Conservation (phyloP, 2,329 filamentous ascomycete species). For the Hyphodiscus sp. region DNA sequence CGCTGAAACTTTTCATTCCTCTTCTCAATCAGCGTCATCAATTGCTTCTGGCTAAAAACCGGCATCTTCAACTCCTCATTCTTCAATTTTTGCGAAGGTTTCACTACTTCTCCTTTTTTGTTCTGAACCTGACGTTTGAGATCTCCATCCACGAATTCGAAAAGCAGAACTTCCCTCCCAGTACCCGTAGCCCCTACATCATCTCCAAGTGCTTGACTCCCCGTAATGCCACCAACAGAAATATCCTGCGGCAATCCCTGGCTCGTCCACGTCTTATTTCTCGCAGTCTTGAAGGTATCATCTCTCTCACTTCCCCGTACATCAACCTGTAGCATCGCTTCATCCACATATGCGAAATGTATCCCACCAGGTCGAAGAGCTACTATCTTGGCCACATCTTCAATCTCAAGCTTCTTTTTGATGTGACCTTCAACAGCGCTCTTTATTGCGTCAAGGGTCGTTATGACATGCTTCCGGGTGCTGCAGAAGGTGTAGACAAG, state of each 20-base stretch:
- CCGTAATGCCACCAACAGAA: conserved; percentile 51
- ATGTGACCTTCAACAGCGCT: conserved; percentile 79
- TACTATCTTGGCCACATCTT: conserved; percentile 78
- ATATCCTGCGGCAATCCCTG: conserved; percentile 46
- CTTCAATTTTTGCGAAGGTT: conserved; percentile 59
- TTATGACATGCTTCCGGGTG: conserved; percentile 84
- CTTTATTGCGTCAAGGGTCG: conserved; percentile 84
- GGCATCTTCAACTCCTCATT: conserved; percentile 86
- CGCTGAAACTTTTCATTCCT: conserved; percentile 76
- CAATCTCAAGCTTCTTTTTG: conserved; percentile 59
- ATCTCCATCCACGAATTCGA: conserved; percentile 90
- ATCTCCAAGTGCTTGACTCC: conserved; percentile 36
- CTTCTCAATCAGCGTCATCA: conserved; percentile 83
- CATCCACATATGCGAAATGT: conserved; percentile 81
- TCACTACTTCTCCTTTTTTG: conserved; percentile 64
- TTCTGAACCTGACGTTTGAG: conserved; percentile 72
- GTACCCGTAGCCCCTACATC: conserved; percentile 30
- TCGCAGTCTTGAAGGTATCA: conserved; percentile 53
- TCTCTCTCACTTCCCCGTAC: conserved; percentile 62
- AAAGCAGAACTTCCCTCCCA: conserved; percentile 68
- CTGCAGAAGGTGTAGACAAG: conserved; percentile 93
- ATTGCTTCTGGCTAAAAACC: conserved; percentile 86
- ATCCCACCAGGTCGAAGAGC: conserved; percentile 71
- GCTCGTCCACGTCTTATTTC: conserved; percentile 43
- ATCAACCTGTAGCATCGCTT: conserved; percentile 74